Evolutionary conservation across 345 rosid species (phyloP), one percentile per base, ranked within the genome.

Genomic region (Dipteronia sinensis): DNA sequence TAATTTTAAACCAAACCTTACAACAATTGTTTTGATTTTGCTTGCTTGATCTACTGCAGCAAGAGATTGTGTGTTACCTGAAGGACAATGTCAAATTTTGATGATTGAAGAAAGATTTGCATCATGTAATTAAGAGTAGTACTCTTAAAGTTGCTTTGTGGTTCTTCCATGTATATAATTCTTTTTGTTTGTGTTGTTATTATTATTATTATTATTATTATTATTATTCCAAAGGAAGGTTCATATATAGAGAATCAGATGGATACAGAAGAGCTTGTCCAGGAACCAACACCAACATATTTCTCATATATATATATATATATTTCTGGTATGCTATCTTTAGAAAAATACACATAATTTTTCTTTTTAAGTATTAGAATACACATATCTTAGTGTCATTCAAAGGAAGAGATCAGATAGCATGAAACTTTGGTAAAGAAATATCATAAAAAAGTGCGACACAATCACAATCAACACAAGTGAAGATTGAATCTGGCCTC

Each of bases 41-140:
- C 6, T 34, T 76, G 3, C 63, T 29, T 79, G 23, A 11, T 66
- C 23, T 77, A 55, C 20, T 87, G 92, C 98, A 95, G 98, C 98
- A 95, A 93, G 92, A 87, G 82, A 82, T 90, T 15, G 93, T 93
- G 22, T 76, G 85, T 59, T 89, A 87, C 87, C 71, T 93, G 93
- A 93, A 95, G 89, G 92, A 89, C 63, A 89, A 87, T 34, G 10
- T 85, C 38, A 93, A 89, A 67, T 95, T 95, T 81, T 90, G 87
- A 90, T 69, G 61, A 17, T 55, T 20, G 6, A 59, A 59, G 27
- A 20, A 6, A 22, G 49, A 56, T 53, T 31, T 8, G 38, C 65
- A 23, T 65, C 13, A 51, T 5, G 11, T 20, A 38, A 34, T 34
- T 34, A 29, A 65, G 20, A 2, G 1, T 16, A 19, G 6, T 56